Evolutionary conservation across 176 grass and related monocot genomes (phyloP), one percentile per base, ranked within the genome.

Genomic region (Phragmites australis): DNA sequence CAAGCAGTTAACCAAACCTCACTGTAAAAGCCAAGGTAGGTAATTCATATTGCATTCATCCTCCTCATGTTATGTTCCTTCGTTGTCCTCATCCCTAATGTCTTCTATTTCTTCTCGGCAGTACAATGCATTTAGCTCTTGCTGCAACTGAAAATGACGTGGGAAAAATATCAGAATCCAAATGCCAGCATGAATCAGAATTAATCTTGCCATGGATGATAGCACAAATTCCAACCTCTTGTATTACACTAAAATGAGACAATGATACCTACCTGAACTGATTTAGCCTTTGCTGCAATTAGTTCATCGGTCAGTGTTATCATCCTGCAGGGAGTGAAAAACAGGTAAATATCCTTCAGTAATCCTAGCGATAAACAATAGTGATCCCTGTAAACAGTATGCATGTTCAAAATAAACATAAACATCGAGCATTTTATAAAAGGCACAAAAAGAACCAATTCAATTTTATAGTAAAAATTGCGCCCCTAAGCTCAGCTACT

Each of bases 81-180:
- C 87, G 13, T 73, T 91, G 78, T 93, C 90, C 54, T 86, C 92
- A 15, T 87, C 90, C 78, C 83, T 93, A 29, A 79, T 70, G 48
- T 89, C 77, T 76, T 97, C 94, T 15, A 91, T 88, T 87, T 99
- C 90, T 91, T 99, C 90, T 84, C 87, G 88, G 81, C 84, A 95
- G 53, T 99, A 99, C 52, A 99, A 82, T 41, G 87, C 79, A 87
- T 95, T 95, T 83, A 99, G 40, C 75, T 95, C 93, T 88, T 95
- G 88, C 82, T 99, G 84, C 83, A 99, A 88, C 90, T 99, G 96
- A 65, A 87, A 87, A 54, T 57, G 21, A 49, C 26, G 76, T 14
- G 5, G 9, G 41, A 16, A 45, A 22, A 70, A 23, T 29, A 69
- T 72, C 27, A 66, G 18, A 74, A 66, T 40, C 63, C 64, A 77